These are phyloP conservation scores for Penicillium digitatum DNA, from an alignment of 2,329 filamentous ascomycete species.

Conservation along the genomic window DNA sequence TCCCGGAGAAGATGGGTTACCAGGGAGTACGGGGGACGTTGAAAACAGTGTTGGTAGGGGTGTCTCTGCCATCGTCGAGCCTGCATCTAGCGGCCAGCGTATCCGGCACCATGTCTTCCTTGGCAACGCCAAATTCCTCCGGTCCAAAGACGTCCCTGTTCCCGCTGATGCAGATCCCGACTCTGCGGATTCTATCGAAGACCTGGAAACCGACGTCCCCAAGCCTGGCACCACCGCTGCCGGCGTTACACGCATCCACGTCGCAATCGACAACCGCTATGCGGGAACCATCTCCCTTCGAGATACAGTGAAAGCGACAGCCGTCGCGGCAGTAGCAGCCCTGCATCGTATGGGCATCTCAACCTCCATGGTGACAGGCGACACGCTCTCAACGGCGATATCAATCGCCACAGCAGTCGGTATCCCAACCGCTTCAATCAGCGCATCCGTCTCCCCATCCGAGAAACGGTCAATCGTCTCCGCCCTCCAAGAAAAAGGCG, in stretches of 20 bases:
- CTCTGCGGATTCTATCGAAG: slow-evolving; percentile 18
- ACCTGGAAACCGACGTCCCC: slow-evolving; percentile 26
- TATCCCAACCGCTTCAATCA: slow-evolving; percentile 70
- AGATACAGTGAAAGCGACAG: slow-evolving; percentile 87
- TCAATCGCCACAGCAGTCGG: slow-evolving; percentile 80
- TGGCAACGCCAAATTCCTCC: slow-evolving; percentile 76
- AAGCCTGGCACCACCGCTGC: slow-evolving; percentile 44
- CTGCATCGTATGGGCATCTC: slow-evolving; percentile 80
- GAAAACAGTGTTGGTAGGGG: slow-evolving; percentile 78
- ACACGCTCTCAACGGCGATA: slow-evolving; percentile 77
- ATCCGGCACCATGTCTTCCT: slow-evolving; percentile 73
- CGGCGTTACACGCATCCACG: slow-evolving; percentile 85
- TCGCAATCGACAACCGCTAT: slow-evolving; percentile 78
- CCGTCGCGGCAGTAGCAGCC: slow-evolving; percentile 73
- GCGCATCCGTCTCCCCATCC: slow-evolving; percentile 81
- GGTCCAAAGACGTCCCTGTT: slow-evolving; percentile 61
- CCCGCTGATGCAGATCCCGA: slow-evolving; percentile 41
- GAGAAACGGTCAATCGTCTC: slow-evolving; percentile 86
- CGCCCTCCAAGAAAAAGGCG: slow-evolving; percentile 67
- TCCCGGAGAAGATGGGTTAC: slow-evolving; percentile 66
- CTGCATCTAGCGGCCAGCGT: slow-evolving; percentile 63
- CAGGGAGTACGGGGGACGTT: slow-evolving; percentile 83
- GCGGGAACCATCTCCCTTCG: slow-evolving; percentile 78
- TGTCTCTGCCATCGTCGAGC: slow-evolving; percentile 76
- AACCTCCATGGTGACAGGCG: slow-evolving; percentile 89